phyloP scores from a whole-genome alignment of 164 flowering plant species.

The grape (Vitis vinifera) region ASM3070453v1 NC_081814.1:6178501-6179000 shows the following conservation, averaged over 20 bases:
- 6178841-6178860: constrained; percentile 92
- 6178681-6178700: constrained; percentile 91
- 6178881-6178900: constrained; percentile 86
- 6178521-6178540: constrained; percentile 77
- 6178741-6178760: constrained; percentile 79
- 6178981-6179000: constrained; percentile 28
- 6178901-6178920: constrained; percentile 94
- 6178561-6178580: constrained; percentile 97
- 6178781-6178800: constrained; percentile 61
- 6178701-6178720: constrained; percentile 89
- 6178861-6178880: constrained; percentile 97
- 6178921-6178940: constrained; percentile 71
- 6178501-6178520: constrained; percentile 78
- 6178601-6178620: constrained; percentile 94
- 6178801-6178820: constrained; percentile 72
- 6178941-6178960: constrained; percentile 49
- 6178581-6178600: constrained; percentile 86
- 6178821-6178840: constrained; percentile 98
- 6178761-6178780: constrained; percentile 72
- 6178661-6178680: constrained; percentile 63
- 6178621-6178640: constrained; percentile 90
- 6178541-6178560: constrained; percentile 91
- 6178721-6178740: constrained; percentile 89
- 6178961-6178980: constrained; percentile 33
- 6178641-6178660: constrained; percentile 66